phyloP scores from a whole-genome alignment of 345 rosid genomes.

The Salix koriyanagi region DNA sequence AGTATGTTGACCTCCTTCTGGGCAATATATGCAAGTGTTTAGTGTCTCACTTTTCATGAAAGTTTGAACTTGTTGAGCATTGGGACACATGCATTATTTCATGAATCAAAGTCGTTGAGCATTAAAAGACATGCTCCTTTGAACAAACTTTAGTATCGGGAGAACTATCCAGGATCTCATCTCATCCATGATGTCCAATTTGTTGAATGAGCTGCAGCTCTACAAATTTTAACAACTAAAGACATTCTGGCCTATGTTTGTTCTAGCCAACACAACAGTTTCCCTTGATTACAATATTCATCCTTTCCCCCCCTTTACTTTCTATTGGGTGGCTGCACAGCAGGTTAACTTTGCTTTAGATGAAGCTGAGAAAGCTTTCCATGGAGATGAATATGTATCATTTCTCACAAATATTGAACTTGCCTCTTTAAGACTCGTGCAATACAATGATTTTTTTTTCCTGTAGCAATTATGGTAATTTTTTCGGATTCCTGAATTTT shows the following conservation, averaged over 20 bases:
- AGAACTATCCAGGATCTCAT: neutral
- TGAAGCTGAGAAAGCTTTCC: neutral
- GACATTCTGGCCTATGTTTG: neutral
- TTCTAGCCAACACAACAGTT: neutral
- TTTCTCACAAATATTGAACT: neutral
- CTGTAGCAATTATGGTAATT: too few relatives aligned
- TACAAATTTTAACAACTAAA: neutral
- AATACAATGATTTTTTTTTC: neutral
- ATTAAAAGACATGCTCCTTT: neutral
- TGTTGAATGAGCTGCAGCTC: neutral
- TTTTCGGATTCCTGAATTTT: too few relatives aligned
- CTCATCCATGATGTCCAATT: neutral
- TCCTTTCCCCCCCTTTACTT: neutral
- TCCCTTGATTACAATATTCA: neutral
- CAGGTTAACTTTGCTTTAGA: neutral
- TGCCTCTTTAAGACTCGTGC: neutral
- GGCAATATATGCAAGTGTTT: too few relatives aligned
- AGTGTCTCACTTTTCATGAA: neutral
- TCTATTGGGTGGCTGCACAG: neutral
- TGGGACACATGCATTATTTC: too few relatives aligned
- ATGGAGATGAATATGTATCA: neutral
- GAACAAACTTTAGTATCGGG: neutral
- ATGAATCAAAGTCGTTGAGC: neutral
- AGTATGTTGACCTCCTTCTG: neutral
- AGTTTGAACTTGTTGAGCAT: neutral